These are phyloP conservation scores for Anthoceros angustus DNA, from an alignment of 225 moss, liverwort and hornwort species.

Conservation along the genomic window DNA sequence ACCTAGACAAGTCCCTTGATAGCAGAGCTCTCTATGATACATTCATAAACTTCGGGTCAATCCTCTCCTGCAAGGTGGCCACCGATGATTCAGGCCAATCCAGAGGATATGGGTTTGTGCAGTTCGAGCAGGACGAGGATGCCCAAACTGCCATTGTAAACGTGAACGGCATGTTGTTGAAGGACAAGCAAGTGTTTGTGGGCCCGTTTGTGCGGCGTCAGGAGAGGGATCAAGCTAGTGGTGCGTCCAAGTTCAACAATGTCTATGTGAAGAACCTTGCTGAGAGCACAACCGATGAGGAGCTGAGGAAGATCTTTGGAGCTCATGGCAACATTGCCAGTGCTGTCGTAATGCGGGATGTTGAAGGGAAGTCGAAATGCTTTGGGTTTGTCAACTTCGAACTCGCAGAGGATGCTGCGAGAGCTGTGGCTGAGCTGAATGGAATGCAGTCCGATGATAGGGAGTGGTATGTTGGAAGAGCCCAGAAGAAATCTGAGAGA, in stretches of 20 bases:
- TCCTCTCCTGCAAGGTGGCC: constrained; percentile 89
- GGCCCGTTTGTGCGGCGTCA: constrained; percentile 88
- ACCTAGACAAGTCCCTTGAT: constrained; percentile 77
- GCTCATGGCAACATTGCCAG: constrained; percentile 49
- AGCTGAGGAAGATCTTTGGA: constrained; percentile 32
- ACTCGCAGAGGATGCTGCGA: constrained; percentile 68
- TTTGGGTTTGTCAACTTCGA: constrained; percentile 96
- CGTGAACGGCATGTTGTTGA: constrained; percentile 89
- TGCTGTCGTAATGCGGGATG: constrained; percentile 86
- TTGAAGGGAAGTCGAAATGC: constrained; percentile 93
- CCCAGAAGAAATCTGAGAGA: constrained; percentile 87
- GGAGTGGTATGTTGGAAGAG: constrained; percentile 88
- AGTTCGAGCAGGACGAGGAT: constrained; percentile 90
- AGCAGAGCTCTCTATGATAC: constrained; percentile 88
- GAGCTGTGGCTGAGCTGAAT: constrained; percentile 71
- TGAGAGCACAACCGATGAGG: constrained; percentile 36
- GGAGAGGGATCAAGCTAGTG: constrained; percentile 75
- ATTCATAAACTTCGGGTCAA: constrained; percentile 65
- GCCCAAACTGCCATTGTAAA: constrained; percentile 77
- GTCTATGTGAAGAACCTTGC: constrained; percentile 58
- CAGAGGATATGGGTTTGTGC: constrained; percentile 92
- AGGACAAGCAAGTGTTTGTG: constrained; percentile 82
- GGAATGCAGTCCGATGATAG: constrained; percentile 78
- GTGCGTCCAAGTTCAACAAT: constrained; percentile 81
- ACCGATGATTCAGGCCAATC: constrained; percentile 74